Evolutionary conservation across 345 rosid genomes (phyloP), one percentile per base, ranked within the genome.

Genomic region (Populus davidiana): DNA sequence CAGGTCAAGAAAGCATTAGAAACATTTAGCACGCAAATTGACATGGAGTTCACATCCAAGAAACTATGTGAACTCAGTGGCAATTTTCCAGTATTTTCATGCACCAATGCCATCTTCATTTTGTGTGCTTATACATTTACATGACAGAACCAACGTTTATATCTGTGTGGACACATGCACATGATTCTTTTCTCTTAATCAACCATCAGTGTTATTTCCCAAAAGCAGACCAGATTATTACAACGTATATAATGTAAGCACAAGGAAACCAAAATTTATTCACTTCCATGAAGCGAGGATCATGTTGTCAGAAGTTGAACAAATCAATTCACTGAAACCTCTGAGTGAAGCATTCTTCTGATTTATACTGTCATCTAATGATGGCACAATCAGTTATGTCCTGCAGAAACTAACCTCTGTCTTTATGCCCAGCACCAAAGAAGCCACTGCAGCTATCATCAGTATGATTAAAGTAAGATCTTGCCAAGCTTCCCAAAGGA

Each of bases 401-500:
- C 2, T 31, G 20, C 7, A 20, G 41, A 77, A 44, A 67, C 69
- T 59, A n/a, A 90, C 98, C 97, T 96, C 98, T 25, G 98, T 94
- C 87, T 86, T 96, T 71, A 96, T 96, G 73, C 99, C 99, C 84
- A 96, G 75, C 38, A 80, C 98, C 81, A 96, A 79, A 36, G 98
- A 94, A 72, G 90, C 92, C 49, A 86, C 67, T 35, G 99, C 99
- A 9, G 99, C 98, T 63, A 94, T 77, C 78, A 92, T 94, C 90
- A 96, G 86, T 86, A 96, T 94, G 79, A 96, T 89, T 35, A 96
- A 92, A 66, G 90, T 92, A 77, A 96, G 86, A 88, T 96, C 99
- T 87, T 93, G 99, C 96, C 98, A 96, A 67, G 99, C 99, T 86
- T 96, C 99, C 98, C 98, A 93, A 61, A 93, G 97, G 90, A 96